These are phyloP conservation scores for Quercus cerris DNA, from an alignment of 306 rosid genomes.

Conservation along the genomic window DNA sequence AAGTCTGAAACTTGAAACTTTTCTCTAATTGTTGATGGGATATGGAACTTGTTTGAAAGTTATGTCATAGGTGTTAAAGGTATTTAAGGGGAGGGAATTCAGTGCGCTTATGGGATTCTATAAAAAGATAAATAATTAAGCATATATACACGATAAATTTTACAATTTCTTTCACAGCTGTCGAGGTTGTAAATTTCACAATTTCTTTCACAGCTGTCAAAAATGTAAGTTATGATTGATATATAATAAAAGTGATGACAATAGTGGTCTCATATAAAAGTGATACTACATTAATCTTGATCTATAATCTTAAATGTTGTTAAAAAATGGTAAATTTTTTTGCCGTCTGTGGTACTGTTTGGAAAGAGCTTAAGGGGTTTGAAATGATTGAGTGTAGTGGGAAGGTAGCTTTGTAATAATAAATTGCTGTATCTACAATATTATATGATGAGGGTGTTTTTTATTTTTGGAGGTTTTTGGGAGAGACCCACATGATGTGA, in stretches of 20 bases:
- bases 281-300: no score
- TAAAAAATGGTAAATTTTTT: no score
- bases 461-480: constrained; percentile 48
- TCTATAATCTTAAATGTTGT: no score
- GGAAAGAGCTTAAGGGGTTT: constrained; percentile 47
- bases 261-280: no score
- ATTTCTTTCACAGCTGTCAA: no score
- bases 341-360: constrained; percentile 12
- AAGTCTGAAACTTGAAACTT: constrained; percentile 21
- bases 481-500: constrained; percentile 50
- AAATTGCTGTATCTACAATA: constrained; percentile 36
- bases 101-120: not conserved
- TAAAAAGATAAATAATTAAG: no score
- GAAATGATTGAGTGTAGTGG: constrained; percentile 68
- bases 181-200: no score
- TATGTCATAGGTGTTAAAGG: constrained; percentile 14
- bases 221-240: no score
- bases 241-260: no score
- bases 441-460: constrained; percentile 44
- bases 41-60: constrained; percentile 17
- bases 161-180: no score
- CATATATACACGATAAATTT: no score
- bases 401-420: constrained; percentile 48
- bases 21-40: constrained; percentile 22
- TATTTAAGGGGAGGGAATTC: constrained; percentile 1